Base-by-base conservation (phyloP, 139 green algal genomes). In the Chlorella sp. region DNA sequence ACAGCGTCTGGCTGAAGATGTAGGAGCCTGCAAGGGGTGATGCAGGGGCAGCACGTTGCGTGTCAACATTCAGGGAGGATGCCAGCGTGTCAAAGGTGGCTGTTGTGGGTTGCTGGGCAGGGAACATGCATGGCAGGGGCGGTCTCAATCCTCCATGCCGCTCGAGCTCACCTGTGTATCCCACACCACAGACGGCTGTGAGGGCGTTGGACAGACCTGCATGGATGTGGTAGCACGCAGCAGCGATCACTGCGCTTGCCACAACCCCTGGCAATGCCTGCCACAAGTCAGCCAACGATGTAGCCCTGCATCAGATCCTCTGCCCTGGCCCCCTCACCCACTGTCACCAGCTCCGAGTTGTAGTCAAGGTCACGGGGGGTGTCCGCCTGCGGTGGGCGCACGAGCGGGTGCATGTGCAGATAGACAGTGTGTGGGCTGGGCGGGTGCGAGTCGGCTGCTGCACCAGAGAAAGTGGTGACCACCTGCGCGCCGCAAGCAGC, bases 1-100 rank as follows among this genome's bases (percentile, higher is more conserved):
- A 94, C 34, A 94, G 88, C 75, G 91, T 94, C 76, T 92, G 87
- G 23, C 39, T 82, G 85, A 97, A 96, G 86, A 97, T 97, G 90
- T 96, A 97, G 82, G 74, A 91, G 51, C 92, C 95, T 60, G 51
- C 51, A n/a, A n/a, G n/a, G n/a, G n/a, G 44, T 51, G 44, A 16
- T 51, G 44, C 44, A 51, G 7, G 44, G 7, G 9, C 9, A 9
- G 7, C 44, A 51, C 9, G 44, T 51, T 51, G 44, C 44, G 7
- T 51, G 44, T 9, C 44, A 6, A 9, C 6, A 51, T 16, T 9
- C 9, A 51, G 44, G 9, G 6, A 51, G 44, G 6, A 51, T 51
- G n/a, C n/a, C n/a, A n/a, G n/a, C n/a, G n/a, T n/a, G n/a, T n/a
- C n/a, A n/a, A n/a, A n/a, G n/a, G n/a, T n/a, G n/a, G n/a, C n/a